phyloP scores from a whole-genome alignment of 2,329 filamentous ascomycete species.

The Fusarium sulawesiense region DNA sequence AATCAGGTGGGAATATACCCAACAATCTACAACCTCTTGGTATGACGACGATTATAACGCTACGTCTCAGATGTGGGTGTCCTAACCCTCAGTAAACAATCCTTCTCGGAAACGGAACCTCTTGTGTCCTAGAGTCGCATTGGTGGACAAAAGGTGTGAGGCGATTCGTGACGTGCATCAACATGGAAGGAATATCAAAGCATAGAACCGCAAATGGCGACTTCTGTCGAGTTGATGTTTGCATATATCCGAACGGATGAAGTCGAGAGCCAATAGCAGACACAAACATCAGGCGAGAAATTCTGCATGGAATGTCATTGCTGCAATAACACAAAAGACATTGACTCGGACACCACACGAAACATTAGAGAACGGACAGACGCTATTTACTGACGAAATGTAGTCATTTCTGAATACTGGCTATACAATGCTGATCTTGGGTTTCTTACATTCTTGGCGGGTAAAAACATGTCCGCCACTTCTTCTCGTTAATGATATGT shows the following conservation, averaged over 20 bases:
- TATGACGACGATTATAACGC: background rate
- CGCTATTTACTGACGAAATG: background rate
- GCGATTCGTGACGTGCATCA: conserved; percentile 18
- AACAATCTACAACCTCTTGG: background rate
- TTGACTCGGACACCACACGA: conserved; percentile 2
- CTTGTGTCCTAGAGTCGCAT: conserved; percentile 13
- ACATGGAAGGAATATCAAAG: background rate
- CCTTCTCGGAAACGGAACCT: background rate
- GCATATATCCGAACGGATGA: background rate
- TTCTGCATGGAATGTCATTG: background rate
- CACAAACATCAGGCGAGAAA: conserved; percentile 1
- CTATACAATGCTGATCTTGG: background rate
- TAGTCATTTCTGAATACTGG: background rate
- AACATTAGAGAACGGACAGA: background rate
- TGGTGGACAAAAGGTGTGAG: conserved; percentile 7
- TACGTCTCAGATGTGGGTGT: background rate
- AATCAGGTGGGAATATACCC: background rate
- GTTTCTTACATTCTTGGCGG: conserved; percentile 2
- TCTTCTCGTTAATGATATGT: background rate
- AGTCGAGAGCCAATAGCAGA: background rate
- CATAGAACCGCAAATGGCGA: background rate
- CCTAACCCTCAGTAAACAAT: background rate
- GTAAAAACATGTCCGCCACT: conserved; percentile 16
- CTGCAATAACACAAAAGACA: background rate
- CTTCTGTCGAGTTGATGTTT: background rate